Evolutionary conservation across 257 asterid species (phyloP).

Genomic region (Gardenia jasminoides): DNA sequence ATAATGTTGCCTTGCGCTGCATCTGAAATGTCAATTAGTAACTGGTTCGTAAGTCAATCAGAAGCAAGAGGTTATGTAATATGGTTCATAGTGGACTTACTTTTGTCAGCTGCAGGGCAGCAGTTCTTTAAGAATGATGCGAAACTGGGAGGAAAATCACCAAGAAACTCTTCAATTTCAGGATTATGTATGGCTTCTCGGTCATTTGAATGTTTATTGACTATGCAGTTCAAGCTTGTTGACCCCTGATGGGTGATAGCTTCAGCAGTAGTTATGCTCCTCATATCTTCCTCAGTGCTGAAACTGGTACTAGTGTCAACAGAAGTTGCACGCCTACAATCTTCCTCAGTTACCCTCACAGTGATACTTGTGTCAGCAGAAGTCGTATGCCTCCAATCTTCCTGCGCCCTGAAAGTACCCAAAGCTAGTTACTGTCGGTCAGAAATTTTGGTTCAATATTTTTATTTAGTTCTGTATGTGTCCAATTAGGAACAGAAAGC

Average conservation of each 20-base stretch:
- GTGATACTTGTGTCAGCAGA: conserved; percentile 35
- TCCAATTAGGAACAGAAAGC: neutral
- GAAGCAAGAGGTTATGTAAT: conserved; percentile 14
- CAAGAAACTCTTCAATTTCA: conserved; percentile 37
- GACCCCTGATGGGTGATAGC: conserved; percentile 31
- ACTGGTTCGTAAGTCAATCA: conserved; percentile 8
- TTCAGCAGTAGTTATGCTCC: conserved; percentile 38
- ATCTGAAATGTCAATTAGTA: conserved; percentile 16
- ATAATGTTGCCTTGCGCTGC: conserved; percentile 42
- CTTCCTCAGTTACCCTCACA: conserved; percentile 27
- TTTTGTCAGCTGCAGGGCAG: conserved; percentile 49
- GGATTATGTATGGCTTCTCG: conserved; percentile 28
- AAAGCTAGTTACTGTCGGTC: neutral
- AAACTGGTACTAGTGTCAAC: conserved; percentile 28
- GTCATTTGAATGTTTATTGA: conserved; percentile 35
- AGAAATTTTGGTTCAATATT: neutral
- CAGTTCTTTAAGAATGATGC: conserved; percentile 63
- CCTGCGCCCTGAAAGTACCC: conserved; percentile 32
- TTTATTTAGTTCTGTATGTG: neutral
- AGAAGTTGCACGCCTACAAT: conserved; percentile 34
- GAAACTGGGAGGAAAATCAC: conserved; percentile 76
- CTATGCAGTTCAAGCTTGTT: conserved; percentile 28
- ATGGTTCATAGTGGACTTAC: conserved; percentile 23
- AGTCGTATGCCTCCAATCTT: conserved; percentile 28
- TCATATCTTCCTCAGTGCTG: conserved; percentile 39